Base-by-base conservation (phyloP, 2,329 filamentous ascomycete genomes). In the Colletotrichum sp. region DNA sequence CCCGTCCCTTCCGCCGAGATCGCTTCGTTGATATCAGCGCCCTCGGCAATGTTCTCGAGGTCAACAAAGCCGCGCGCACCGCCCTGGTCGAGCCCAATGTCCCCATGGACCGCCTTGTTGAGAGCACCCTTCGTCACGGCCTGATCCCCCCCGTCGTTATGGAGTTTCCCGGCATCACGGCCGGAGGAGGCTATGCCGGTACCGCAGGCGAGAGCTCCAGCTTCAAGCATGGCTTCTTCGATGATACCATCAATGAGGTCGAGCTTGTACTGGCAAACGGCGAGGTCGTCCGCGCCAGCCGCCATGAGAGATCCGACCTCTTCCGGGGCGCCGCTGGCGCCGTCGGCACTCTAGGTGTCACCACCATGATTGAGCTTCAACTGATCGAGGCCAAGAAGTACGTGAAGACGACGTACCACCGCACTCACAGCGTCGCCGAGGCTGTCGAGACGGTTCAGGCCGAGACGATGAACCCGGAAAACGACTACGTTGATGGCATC, bases 81-180 rank as follows among this genome's bases (percentile, higher is more conserved):
- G 93, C 92, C 6, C 87, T 95, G 28, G 93, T 95, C 55, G 93
- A 95, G 85, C 93, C 94, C 68, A 95, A 95, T 79, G 93, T 95
- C 13, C 90, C 93, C 30, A 94, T 95, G 93, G 93, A 95, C 83
- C 85, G 87, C 0, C 89, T 95, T 21, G 92, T 94, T 66, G 90
- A 92, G 80, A 86, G 87, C 30, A 94, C 93, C 1, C 85, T 95
- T 55, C 85, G 86, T n/a, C 86, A 93, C 80, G 91, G 91, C 30
- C 87, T 95, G 4, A 88, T 95, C 4, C 93, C 93, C 0, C 92
- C 92, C 3, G 91, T 95, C 4, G 92, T 95, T 28, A 94, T 94
- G 91, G 93, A 95, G 82, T 95, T 95, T 78, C 93, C 93, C 0
- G 93, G 93, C 38, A 95, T 95, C 82, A 95, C 93, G 0, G 92